phyloP scores from a whole-genome alignment of 1,284 basidiomycete genomes.

The Agroathelia rolfsii region DNA sequence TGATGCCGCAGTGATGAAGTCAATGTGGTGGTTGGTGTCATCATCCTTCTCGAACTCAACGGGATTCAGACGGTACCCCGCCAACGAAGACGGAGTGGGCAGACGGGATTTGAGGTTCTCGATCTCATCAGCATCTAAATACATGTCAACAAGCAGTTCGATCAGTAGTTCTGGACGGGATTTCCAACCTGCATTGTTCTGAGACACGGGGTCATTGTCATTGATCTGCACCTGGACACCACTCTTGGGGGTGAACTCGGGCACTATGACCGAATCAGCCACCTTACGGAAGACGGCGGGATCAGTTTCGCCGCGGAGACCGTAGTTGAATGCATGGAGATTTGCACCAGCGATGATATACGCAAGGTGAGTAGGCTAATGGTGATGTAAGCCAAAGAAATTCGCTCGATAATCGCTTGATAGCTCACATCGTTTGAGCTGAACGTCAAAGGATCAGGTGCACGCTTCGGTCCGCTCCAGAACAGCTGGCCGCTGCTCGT shows the following conservation, averaged over 20 bases:
- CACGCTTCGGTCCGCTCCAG: constrained; percentile 97
- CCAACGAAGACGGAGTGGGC: constrained; percentile 83
- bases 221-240: constrained; percentile 93
- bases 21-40: constrained; percentile 96
- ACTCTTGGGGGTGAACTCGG: constrained; percentile 89
- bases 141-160: background rate
- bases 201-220: constrained; percentile 81
- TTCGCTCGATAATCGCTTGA: constrained; percentile 2
- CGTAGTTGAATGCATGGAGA: constrained; percentile 97
- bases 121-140: constrained; percentile 42
- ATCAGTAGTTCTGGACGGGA: constrained; percentile 9
- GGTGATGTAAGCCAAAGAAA: constrained; percentile 8
- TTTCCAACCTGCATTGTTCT: constrained; percentile 29
- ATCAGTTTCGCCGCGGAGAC: constrained; percentile 85
- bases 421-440: constrained; percentile 73
- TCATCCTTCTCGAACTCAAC: constrained; percentile 99
- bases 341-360: constrained; percentile 95
- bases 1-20: constrained; percentile 97
- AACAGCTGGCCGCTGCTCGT: constrained; percentile 90
- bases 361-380: constrained; percentile 74
- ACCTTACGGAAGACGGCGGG: constrained; percentile 75
- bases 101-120: constrained; percentile 54
- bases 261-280: constrained; percentile 78
- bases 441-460: constrained; percentile 89
- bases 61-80: constrained; percentile 89